phyloP scores from a whole-genome alignment of 2,329 filamentous ascomycete genomes.

The Blastomyces silverae region DNA sequence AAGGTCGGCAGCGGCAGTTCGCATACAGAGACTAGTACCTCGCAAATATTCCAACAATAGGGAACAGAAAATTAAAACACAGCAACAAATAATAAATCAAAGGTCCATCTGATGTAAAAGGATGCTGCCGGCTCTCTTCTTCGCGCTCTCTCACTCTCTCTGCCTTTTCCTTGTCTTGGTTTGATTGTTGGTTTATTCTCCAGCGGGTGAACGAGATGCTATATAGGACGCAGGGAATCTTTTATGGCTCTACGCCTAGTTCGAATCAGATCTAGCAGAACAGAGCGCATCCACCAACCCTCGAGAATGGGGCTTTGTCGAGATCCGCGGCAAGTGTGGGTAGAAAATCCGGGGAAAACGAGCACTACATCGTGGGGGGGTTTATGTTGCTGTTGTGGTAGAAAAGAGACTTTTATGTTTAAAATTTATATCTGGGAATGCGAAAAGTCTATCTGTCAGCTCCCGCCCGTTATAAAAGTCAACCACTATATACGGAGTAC shows the following conservation, averaged over 20 bases:
- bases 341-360: neutral
- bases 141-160: neutral
- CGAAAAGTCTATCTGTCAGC: neutral
- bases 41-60: neutral
- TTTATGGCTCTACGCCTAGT: neutral
- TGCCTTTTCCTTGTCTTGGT: neutral
- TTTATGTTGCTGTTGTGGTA: too few species aligned
- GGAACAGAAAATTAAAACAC: too few species aligned
- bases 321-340: neutral
- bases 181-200: neutral
- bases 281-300: neutral
- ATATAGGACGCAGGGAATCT: neutral
- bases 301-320: neutral
- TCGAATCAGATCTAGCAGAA: neutral
- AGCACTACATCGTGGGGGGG: too few species aligned
- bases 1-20: neutral
- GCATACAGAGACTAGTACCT: neutral
- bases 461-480: neutral
- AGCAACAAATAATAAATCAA: neutral
- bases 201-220: neutral
- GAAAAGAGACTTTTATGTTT: too few species aligned
- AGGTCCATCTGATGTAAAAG: neutral
- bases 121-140: neutral
- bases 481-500: too few species aligned
- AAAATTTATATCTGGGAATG: neutral